These are phyloP conservation scores for Chrysanthemum seticuspe DNA, from an alignment of 129 eudicot genomes.

Conservation along the genomic window DNA sequence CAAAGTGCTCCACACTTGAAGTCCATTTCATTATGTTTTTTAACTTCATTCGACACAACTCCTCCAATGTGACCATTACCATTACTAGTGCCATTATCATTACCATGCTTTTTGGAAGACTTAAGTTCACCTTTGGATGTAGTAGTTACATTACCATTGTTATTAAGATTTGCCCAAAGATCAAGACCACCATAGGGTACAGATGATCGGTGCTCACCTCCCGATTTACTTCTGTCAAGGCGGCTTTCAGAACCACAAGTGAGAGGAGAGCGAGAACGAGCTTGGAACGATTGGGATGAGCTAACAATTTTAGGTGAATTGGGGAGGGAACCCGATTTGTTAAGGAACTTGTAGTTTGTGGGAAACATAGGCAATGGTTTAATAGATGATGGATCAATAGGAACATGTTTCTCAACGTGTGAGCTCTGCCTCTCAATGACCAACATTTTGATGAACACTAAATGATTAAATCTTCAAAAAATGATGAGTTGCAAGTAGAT, in stretches of 20 bases:
- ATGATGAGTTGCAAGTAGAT: conserved; percentile 10
- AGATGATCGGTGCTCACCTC: conserved; percentile 53
- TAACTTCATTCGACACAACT: conserved; percentile 3
- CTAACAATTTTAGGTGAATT: conserved; percentile 45
- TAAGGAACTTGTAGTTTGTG: conserved; percentile 48
- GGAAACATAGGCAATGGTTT: conserved; percentile 48
- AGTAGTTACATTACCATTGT: not conserved
- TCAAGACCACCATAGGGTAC: conserved; percentile 53
- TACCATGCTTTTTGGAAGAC: conserved; percentile 11
- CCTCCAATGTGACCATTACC: not conserved
- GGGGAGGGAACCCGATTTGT: conserved; percentile 46
- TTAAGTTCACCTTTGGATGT: not conserved
- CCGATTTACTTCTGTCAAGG: conserved; percentile 67
- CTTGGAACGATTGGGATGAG: conserved; percentile 16
- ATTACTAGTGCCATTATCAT: no score
- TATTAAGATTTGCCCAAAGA: conserved; percentile 42
- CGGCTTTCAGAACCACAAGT: conserved; percentile 38
- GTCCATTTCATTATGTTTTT: conserved; percentile 36
- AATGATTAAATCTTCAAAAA: not conserved
- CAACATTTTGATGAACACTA: conserved; percentile 24
- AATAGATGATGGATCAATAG: conserved; percentile 69
- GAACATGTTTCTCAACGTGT: conserved; percentile 55
- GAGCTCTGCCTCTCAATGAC: conserved; percentile 27
- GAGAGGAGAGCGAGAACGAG: conserved; percentile 35
- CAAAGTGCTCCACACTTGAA: conserved; percentile 87